These are phyloP conservation scores for Ampelomyces quisqualis DNA, from an alignment of 2,329 filamentous ascomycete species.

Conservation along the genomic window DNA sequence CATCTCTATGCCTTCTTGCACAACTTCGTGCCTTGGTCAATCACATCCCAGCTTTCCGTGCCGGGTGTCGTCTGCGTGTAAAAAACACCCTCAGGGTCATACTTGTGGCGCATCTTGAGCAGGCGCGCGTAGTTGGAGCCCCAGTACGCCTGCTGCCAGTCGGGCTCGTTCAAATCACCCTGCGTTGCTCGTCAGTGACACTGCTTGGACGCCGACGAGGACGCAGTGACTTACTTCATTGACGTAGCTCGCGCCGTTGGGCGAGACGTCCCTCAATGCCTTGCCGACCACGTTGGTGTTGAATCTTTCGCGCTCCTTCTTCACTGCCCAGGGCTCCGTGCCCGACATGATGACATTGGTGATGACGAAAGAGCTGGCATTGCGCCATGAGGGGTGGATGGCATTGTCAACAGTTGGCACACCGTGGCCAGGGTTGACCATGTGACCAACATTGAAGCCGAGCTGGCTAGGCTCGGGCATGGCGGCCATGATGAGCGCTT, in stretches of 20 bases:
- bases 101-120: conserved; percentile 34
- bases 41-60: conserved; percentile 38
- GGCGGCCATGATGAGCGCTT: conserved; percentile 29
- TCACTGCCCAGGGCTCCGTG: conserved; percentile 34
- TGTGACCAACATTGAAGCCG: conserved; percentile 38
- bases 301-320: conserved; percentile 27
- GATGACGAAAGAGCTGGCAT: conserved; percentile 40
- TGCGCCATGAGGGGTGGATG: conserved; percentile 39
- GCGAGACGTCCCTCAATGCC: conserved; percentile 32
- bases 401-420: conserved; percentile 36
- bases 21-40: conserved; percentile 40
- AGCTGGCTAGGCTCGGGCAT: conserved; percentile 21
- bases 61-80: conserved; percentile 40
- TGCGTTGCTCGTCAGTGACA: too few relatives aligned
- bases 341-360: conserved; percentile 36
- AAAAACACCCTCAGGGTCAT: conserved; percentile 39
- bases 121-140: conserved; percentile 37
- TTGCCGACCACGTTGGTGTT: conserved; percentile 37
- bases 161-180: conserved; percentile 40
- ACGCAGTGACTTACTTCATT: conserved; percentile 28
- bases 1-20: conserved; percentile 26
- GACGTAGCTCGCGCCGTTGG: conserved; percentile 38
- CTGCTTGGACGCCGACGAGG: neutral
- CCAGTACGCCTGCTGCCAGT: conserved; percentile 42
- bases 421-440: conserved; percentile 36